These are phyloP conservation scores for Rhizopogon sp. DNA, from an alignment of 768 basidiomycete genomes.

Conservation along the genomic window DNA sequence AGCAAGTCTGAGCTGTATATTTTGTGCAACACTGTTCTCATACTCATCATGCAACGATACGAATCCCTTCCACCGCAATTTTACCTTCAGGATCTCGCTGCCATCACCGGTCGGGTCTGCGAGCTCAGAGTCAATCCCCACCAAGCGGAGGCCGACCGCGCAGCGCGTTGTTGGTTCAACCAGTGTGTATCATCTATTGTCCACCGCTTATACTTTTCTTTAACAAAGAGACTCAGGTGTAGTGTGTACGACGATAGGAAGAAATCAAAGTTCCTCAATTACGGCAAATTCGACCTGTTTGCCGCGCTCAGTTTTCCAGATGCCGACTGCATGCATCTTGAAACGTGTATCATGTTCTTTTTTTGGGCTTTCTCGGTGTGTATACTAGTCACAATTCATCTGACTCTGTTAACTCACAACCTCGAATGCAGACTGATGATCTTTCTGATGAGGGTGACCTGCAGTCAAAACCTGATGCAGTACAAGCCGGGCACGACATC, in stretches of 20 bases:
- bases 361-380: slow-evolving; percentile 34
- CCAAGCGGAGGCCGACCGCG: slow-evolving; percentile 29
- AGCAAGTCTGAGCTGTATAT: slow-evolving; percentile 23
- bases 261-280: slow-evolving; percentile 30
- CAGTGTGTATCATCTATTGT: slow-evolving; percentile 12
- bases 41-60: slow-evolving; percentile 24
- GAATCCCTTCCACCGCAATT: slow-evolving; percentile 28
- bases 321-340: slow-evolving; percentile 29
- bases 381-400: not conserved
- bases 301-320: slow-evolving; percentile 35
- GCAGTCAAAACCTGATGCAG: slow-evolving; percentile 29
- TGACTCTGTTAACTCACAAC: slow-evolving; percentile 1
- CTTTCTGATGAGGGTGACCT: slow-evolving; percentile 32
- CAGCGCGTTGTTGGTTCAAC: slow-evolving; percentile 30
- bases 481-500: slow-evolving; percentile 28
- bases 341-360: slow-evolving; percentile 32
- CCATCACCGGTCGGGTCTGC: slow-evolving; percentile 31
- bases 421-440: slow-evolving; percentile 26
- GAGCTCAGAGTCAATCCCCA: slow-evolving; percentile 28
- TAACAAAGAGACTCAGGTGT: slow-evolving; percentile 14
- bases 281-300: slow-evolving; percentile 34
- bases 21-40: slow-evolving; percentile 5
- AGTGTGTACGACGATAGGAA: slow-evolving; percentile 30
- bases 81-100: slow-evolving; percentile 29
- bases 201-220: not conserved